Percentiles rank a stretch among this genome's conserved stretches.
phyloP scores from a whole-genome alignment of 805 yeast species.

The Candida suzukii region DNA sequence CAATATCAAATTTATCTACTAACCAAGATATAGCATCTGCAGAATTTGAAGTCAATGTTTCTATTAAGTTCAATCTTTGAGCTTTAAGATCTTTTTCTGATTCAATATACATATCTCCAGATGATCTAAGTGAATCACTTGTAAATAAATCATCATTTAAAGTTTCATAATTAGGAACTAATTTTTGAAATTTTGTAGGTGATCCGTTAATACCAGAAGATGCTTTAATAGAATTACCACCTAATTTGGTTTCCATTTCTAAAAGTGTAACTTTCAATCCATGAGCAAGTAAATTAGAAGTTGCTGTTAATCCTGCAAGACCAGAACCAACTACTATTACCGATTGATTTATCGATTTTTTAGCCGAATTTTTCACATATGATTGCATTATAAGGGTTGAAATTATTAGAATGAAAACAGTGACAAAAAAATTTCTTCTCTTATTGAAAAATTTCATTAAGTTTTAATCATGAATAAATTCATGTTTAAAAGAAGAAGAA shows the following conservation, averaged over 20 bases:
- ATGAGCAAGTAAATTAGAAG: constrained; percentile 8
- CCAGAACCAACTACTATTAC: constrained; percentile 51
- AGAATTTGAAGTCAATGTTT: constrained; percentile 53
- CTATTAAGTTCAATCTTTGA: constrained; percentile 48
- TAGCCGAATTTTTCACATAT: too few relatives aligned
- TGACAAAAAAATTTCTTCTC: too few relatives aligned
- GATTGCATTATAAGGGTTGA: background rate
- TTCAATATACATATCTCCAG: constrained; percentile 32
- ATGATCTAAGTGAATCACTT: constrained; percentile 61
- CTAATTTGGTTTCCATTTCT: constrained; percentile 54
- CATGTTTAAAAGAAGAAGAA: too few relatives aligned
- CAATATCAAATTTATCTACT: constrained; percentile 47
- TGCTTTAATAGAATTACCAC: constrained; percentile 63
- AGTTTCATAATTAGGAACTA: constrained; percentile 42
- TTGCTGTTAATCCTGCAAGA: constrained; percentile 43
- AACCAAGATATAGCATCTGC: constrained; percentile 70
- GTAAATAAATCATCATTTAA: constrained; percentile 37
- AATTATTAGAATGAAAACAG: too few relatives aligned
- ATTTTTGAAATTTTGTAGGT: constrained; percentile 51
- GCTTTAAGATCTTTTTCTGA: constrained; percentile 23
- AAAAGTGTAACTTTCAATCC: constrained; percentile 48
- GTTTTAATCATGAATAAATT: too few relatives aligned
- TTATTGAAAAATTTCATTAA: too few relatives aligned
- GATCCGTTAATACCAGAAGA: constrained; percentile 74
- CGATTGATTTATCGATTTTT: constrained; percentile 14